phyloP scores from a whole-genome alignment of 371 early-diverging fungal genomes.

The Lichtheimia corymbifera region DNA sequence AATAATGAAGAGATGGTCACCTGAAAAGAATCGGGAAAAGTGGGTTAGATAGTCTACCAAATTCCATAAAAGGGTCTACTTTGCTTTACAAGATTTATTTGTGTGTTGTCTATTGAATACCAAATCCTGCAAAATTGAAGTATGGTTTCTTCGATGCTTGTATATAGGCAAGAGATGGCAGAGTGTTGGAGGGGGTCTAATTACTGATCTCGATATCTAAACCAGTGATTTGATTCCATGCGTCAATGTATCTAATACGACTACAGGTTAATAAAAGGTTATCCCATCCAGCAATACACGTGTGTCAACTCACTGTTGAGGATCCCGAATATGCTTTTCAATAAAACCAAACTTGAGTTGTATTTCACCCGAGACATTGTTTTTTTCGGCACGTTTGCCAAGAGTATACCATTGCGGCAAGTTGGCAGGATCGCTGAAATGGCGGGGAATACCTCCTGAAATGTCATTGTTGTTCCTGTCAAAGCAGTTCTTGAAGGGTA shows the following conservation, averaged over 20 bases:
- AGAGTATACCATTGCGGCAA: conserved; percentile 36
- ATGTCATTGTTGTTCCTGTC: conserved; percentile 47
- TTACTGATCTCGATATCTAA: not conserved
- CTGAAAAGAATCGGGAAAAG: conserved; percentile 55
- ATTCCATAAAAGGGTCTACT: not conserved
- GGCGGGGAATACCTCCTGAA: conserved; percentile 40
- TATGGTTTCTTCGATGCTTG: too few relatives aligned
- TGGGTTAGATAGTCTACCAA: not conserved
- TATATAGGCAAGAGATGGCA: too few relatives aligned
- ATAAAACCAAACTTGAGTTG: conserved; percentile 45
- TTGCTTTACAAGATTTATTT: not conserved
- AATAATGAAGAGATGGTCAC: conserved; percentile 58
- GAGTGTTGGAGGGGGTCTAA: not conserved
- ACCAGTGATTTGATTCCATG: conserved; percentile 13
- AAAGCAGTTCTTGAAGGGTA: conserved; percentile 60
- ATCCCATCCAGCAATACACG: not conserved
- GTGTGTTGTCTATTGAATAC: too few relatives aligned
- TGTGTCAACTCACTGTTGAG: conserved; percentile 29
- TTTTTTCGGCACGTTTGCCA: conserved; percentile 39
- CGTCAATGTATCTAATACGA: conserved; percentile 15
- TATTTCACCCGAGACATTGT: conserved; percentile 45
- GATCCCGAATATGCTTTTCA: conserved; percentile 38
- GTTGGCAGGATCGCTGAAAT: conserved; percentile 57
- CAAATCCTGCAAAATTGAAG: too few relatives aligned
- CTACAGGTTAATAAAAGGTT: not conserved